These are phyloP conservation scores for Diaporthe citrichinensis DNA, from an alignment of 2,329 filamentous ascomycete genomes.

Conservation along the genomic window DNA sequence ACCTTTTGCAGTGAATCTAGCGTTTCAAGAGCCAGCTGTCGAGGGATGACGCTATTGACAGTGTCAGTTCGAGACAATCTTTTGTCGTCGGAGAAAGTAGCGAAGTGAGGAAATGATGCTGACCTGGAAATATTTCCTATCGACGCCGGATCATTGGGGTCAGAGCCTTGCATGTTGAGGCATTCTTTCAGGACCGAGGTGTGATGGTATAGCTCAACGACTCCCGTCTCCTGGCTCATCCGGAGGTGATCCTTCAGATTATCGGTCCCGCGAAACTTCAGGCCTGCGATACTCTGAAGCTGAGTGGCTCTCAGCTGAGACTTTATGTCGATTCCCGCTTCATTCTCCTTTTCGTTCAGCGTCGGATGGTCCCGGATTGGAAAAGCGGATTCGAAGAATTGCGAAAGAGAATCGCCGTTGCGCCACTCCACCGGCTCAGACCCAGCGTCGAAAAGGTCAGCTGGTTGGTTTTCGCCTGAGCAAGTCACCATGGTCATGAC, in stretches of 20 bases:
- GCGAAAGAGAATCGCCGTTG: neutral
- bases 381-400: neutral
- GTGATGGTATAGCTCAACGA: neutral
- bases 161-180: neutral
- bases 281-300: neutral
- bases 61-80: neutral
- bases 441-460: neutral
- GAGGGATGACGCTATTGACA: neutral
- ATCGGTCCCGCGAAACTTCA: neutral
- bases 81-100: too few species aligned
- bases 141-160: neutral
- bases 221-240: neutral
- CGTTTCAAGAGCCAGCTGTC: slow-evolving; percentile 12
- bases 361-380: neutral
- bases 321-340: neutral
- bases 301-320: neutral
- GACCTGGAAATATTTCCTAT: neutral
- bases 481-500: neutral
- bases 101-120: neutral
- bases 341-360: neutral
- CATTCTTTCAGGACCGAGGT: neutral
- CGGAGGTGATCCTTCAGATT: neutral
- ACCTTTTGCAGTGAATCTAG: slow-evolving; percentile 21
- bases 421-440: neutral
- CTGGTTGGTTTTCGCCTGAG: neutral